Evolutionary conservation across 2,329 filamentous ascomycete genomes (phyloP).

Genomic region (Ophiostoma montium): DNA sequence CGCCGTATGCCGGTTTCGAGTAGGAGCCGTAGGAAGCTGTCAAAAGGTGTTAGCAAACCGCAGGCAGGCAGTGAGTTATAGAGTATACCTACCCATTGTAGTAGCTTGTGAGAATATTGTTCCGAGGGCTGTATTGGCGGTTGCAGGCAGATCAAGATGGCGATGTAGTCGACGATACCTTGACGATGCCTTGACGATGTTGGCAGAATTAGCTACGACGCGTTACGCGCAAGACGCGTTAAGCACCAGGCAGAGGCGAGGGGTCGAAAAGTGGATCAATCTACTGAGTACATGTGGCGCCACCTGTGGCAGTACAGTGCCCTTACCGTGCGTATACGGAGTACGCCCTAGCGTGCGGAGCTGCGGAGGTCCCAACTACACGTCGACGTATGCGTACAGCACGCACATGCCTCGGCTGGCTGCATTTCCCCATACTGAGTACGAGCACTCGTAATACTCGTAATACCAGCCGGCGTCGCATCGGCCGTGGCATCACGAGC

Average conservation of each 20-base stretch:
- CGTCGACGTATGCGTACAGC: too few relatives aligned
- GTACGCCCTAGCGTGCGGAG: background rate
- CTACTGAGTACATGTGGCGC: background rate
- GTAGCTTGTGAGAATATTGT: background rate
- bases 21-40: constrained; percentile 37
- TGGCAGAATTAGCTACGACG: constrained; percentile 4
- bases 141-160: background rate
- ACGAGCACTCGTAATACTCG: background rate
- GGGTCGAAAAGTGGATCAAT: constrained; percentile 3
- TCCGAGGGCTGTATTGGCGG: too few relatives aligned
- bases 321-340: background rate
- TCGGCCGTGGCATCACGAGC: constrained; percentile 7
- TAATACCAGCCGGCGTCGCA: background rate
- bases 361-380: background rate
- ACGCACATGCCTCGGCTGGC: constrained; percentile 8
- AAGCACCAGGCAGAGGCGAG: constrained; percentile 1
- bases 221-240: constrained; percentile 8
- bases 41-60: background rate
- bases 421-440: background rate
- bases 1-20: constrained; percentile 35
- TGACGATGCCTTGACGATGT: too few relatives aligned
- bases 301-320: constrained; percentile 5
- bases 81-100: background rate
- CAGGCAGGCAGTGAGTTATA: too few relatives aligned
- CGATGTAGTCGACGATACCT: background rate